phyloP scores from a whole-genome alignment of 2,329 filamentous ascomycete species.

The Colletotrichum aenigma region DNA sequence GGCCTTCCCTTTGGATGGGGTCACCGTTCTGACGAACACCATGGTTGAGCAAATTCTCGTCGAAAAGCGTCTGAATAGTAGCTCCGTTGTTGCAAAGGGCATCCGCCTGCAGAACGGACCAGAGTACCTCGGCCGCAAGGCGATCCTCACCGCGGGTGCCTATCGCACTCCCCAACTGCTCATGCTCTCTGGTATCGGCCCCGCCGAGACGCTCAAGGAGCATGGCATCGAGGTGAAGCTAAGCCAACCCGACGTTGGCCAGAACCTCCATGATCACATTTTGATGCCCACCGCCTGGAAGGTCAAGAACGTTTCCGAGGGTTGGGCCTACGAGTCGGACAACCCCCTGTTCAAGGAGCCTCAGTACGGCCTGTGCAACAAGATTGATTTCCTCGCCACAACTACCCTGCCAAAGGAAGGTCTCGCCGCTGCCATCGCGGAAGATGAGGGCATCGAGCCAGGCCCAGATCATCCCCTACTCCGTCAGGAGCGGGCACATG shows the following conservation, averaged over 20 bases:
- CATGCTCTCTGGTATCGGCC: slow-evolving; percentile 56
- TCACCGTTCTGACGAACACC: slow-evolving; percentile 26
- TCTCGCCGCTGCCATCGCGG: slow-evolving; percentile 33
- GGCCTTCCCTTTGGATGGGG: slow-evolving; percentile 26
- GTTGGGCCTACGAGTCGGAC: slow-evolving; percentile 33
- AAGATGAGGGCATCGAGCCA: slow-evolving; percentile 29
- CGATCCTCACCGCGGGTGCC: slow-evolving; percentile 49
- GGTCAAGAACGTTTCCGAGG: slow-evolving; percentile 34
- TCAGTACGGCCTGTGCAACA: slow-evolving; percentile 38
- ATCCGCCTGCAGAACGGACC: slow-evolving; percentile 32
- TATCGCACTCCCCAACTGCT: slow-evolving; percentile 57
- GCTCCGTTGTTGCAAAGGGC: slow-evolving; percentile 21
- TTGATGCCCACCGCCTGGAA: slow-evolving; percentile 39
- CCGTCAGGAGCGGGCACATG: slow-evolving; percentile 1
- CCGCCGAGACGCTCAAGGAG: slow-evolving; percentile 41
- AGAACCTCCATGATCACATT: slow-evolving; percentile 54
- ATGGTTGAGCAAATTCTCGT: slow-evolving; percentile 25
- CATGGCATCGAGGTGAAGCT: slow-evolving; percentile 44
- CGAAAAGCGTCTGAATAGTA: neutral
- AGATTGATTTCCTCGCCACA: slow-evolving; percentile 39
- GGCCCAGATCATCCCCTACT: slow-evolving; percentile 37
- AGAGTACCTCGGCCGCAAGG: slow-evolving; percentile 27
- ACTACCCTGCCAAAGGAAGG: slow-evolving; percentile 28
- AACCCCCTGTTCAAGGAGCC: slow-evolving; percentile 34
- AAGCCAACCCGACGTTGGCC: slow-evolving; percentile 51